Evolutionary conservation across 1,284 basidiomycete genomes (phyloP), one percentile per base, ranked within the genome.

Genomic region (Anthracocystis panici-leucophaei): DNA sequence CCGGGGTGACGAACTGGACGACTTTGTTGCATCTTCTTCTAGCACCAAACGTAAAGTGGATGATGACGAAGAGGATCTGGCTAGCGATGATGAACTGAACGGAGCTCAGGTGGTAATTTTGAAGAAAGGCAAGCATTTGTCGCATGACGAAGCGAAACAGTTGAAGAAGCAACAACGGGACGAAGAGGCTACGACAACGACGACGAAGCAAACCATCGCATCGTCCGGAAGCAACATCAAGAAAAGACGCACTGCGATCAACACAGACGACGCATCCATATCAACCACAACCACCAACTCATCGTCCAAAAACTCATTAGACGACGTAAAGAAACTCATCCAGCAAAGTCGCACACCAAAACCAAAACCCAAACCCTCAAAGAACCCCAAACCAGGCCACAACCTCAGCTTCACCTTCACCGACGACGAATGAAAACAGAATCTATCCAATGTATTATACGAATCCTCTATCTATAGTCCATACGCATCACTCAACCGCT

Each of bases 61-160:
- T 0, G 31, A 58, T 3, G 41, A 53, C 18, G 54, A 44, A 0
- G 49, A 63, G 3, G 41, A 46, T 0, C 44, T 59, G 10, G 75
- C 73, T 12, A 57, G 65, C 45, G 76, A 77, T 6, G 68, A 77
- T 21, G 80, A 81, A 12, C 41, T 74, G 31, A 52, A 50, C 9
- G 72, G 73, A 5, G 81, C 81, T 2, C 78, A 80, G 60, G 66
- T 82, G 5, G 81, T 82, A 21, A 76, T 82, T 5, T 46, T 82
- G 2, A 79, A 80, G 18, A 71, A 80, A 31, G 75, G 78, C 6
- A 80, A 75, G 45, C 81, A 82, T 48, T 50, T 82, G 4, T 68
- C 66, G 3, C 52, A 49, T 2, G 74, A 80, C 12, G 60, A 82
- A 27, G 77, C 69, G 20, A n/a, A 55, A 18, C 33, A 11, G 9